These are phyloP conservation scores for Dothideomycetes sp. DNA, from an alignment of 2,329 filamentous ascomycete genomes.

Conservation along the genomic window DNA sequence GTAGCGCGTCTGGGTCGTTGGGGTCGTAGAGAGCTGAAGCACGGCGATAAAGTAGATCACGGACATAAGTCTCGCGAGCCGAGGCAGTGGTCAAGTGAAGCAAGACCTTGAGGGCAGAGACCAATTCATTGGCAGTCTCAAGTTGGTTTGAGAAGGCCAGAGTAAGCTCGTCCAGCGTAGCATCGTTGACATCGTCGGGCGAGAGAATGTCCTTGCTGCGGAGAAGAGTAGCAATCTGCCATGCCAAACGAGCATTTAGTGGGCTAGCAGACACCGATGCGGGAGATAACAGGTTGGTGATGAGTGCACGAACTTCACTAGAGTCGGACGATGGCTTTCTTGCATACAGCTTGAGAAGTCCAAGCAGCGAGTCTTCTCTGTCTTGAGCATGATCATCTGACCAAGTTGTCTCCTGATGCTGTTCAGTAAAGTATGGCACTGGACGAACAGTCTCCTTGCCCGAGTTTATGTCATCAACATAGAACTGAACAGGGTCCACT, in stretches of 20 bases:
- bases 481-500: slow-evolving; percentile 62
- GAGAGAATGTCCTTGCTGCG: slow-evolving; percentile 23
- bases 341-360: slow-evolving; percentile 72
- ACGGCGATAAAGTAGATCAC: slow-evolving; percentile 52
- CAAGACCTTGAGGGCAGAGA: slow-evolving; percentile 22
- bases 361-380: slow-evolving; percentile 76
- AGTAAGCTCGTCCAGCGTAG: slow-evolving; percentile 57
- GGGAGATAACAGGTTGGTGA: slow-evolving; percentile 56
- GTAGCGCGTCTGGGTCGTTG: slow-evolving; percentile 45
- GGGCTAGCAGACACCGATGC: slow-evolving; percentile 68
- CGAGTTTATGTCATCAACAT: slow-evolving; percentile 61
- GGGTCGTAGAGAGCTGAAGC: slow-evolving; percentile 58
- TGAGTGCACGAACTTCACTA: slow-evolving; percentile 1
- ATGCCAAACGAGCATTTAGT: slow-evolving; percentile 66
- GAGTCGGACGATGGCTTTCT: slow-evolving; percentile 35
- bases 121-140: slow-evolving; percentile 21
- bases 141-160: slow-evolving; percentile 32
- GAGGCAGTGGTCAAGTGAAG: slow-evolving; percentile 22
- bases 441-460: slow-evolving; percentile 62
- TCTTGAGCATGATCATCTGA: slow-evolving; percentile 48
- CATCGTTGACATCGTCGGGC: slow-evolving; percentile 17
- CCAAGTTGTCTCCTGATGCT: slow-evolving; percentile 51
- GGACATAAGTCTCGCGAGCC: slow-evolving; percentile 23
- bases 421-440: slow-evolving; percentile 59
- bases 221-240: slow-evolving; percentile 65